phyloP scores from a whole-genome alignment of 345 rosid genomes.

The Turritis glabra region DNA sequence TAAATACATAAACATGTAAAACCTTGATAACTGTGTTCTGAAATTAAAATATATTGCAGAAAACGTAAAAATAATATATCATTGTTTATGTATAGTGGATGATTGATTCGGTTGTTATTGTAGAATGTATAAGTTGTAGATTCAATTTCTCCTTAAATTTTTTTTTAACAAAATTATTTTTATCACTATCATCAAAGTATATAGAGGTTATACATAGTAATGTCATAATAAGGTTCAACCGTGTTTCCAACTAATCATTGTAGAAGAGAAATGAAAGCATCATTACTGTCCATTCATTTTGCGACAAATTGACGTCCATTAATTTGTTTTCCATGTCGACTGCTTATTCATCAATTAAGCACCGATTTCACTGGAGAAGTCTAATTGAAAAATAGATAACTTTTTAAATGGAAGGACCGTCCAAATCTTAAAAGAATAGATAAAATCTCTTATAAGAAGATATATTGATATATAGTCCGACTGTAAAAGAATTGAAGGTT shows the following conservation, averaged over 20 bases:
- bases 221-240: background rate
- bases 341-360: conserved; percentile 2
- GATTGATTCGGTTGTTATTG: too few relatives aligned
- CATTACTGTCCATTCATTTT: conserved; percentile 13
- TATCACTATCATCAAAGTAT: background rate
- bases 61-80: too few relatives aligned
- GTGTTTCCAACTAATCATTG: conserved; percentile 8
- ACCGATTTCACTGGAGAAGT: background rate
- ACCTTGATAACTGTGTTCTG: too few relatives aligned
- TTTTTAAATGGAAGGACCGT: too few relatives aligned
- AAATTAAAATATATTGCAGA: too few relatives aligned
- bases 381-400: background rate
- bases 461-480: background rate
- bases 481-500: background rate
- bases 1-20: too few relatives aligned
- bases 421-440: background rate
- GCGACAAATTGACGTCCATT: conserved; percentile 20
- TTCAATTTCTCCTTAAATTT: too few relatives aligned
- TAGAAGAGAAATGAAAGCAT: conserved; percentile 5
- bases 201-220: background rate
- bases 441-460: background rate
- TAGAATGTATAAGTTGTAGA: too few relatives aligned
- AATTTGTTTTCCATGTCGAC: conserved; percentile 4
- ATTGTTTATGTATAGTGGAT: too few relatives aligned
- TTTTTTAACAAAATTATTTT: too few relatives aligned